These are phyloP conservation scores for Ceratobasidium theobromae DNA, from an alignment of 1,284 basidiomycete genomes.

Conservation along the genomic window DNA sequence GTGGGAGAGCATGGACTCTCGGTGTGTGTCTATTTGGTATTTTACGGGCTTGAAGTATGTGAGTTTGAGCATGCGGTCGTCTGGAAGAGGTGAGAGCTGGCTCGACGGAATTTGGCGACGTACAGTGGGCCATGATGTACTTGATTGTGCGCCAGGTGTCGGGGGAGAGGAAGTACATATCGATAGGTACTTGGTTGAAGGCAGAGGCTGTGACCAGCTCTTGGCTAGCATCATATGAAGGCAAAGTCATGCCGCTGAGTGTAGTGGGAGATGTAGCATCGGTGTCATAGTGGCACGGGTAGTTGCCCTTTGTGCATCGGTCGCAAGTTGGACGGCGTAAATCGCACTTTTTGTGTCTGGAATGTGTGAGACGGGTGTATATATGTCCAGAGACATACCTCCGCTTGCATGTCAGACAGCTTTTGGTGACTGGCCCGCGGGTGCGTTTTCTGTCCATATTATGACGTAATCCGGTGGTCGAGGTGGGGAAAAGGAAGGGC, in stretches of 20 bases:
- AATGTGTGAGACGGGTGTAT: background rate
- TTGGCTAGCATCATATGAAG: too few species aligned
- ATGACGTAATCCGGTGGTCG: constrained; percentile 2
- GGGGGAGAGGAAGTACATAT: too few species aligned
- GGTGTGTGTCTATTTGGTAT: background rate
- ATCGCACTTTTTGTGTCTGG: background rate
- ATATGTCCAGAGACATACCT: background rate
- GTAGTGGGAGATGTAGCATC: too few species aligned
- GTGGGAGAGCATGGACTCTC: background rate
- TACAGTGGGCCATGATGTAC: background rate
- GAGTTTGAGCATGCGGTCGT: background rate
- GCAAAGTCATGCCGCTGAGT: too few species aligned
- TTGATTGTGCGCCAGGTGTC: too few species aligned
- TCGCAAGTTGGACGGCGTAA: background rate
- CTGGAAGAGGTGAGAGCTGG: background rate
- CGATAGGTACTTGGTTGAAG: too few species aligned
- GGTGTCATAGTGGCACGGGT: too few species aligned
- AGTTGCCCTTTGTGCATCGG: too few species aligned
- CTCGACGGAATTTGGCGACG: background rate
- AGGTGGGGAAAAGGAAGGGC: constrained; percentile 2
- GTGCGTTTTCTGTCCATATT: background rate
- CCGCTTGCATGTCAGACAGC: background rate
- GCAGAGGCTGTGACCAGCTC: too few species aligned
- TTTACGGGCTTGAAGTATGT: background rate
- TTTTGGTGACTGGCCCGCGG: background rate